Percentiles rank a stretch among this genome's conserved stretches.
phyloP scores from a whole-genome alignment of 2,329 filamentous ascomycete species.

The Beauveria rudraprayagi region DNA sequence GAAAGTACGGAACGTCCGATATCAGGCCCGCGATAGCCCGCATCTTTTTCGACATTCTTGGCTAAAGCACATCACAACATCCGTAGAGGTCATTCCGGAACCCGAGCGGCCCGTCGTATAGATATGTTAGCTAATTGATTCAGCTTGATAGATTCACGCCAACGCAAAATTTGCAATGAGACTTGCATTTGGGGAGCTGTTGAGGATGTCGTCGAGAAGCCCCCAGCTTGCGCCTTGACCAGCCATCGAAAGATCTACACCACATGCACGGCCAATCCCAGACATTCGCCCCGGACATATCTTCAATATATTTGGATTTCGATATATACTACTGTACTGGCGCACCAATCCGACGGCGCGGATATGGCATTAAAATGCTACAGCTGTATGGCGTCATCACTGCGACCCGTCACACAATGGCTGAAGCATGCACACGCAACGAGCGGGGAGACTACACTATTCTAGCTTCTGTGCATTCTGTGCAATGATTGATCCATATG shows the following conservation, averaged over 20 bases:
- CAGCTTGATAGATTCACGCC: neutral
- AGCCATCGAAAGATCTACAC: neutral
- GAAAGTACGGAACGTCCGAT: neutral
- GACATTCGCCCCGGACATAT: no score
- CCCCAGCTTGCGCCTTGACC: neutral
- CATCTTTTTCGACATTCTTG: neutral
- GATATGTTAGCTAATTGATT: neutral
- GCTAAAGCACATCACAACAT: constrained; percentile 4
- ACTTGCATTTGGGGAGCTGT: neutral
- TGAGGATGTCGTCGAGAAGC: neutral
- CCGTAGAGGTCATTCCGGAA: neutral
- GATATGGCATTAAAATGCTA: neutral
- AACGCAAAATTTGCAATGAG: neutral
- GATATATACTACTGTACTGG: neutral
- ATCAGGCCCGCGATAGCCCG: neutral
- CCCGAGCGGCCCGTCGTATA: no score
- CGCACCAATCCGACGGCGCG: neutral
- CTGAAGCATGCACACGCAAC: constrained; percentile 6
- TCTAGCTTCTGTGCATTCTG: neutral
- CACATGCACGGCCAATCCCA: neutral
- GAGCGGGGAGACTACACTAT: neutral
- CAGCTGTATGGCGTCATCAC: constrained; percentile 2
- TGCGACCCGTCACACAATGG: constrained; percentile 10
- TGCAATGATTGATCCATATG: neutral
- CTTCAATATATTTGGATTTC: neutral